These are phyloP conservation scores for Cantharellus cinnabarinus DNA, from an alignment of 768 basidiomycete genomes.

Conservation along the genomic window DNA sequence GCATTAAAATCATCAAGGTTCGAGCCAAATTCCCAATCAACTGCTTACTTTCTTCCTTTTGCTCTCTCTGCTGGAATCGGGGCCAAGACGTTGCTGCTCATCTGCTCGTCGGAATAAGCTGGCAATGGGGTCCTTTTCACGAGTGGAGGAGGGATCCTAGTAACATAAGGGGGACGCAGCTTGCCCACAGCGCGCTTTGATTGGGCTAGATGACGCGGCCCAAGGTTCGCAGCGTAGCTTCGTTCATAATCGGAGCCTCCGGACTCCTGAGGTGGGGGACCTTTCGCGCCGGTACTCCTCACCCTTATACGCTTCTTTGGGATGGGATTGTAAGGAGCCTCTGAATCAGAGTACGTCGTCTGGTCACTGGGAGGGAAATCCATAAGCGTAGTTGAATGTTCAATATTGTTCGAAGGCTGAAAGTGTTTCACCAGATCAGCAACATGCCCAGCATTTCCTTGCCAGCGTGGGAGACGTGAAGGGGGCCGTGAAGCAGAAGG, in stretches of 20 bases:
- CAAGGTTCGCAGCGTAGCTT: slow-evolving; percentile 83
- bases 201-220: slow-evolving; percentile 22
- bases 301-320: slow-evolving; percentile 11
- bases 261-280: neutral
- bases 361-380: neutral
- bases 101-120: too few relatives aligned
- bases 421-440: slow-evolving; percentile 53
- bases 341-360: slow-evolving; percentile 30
- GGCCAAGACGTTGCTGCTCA: too few relatives aligned
- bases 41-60: too few relatives aligned
- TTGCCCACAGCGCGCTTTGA: neutral
- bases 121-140: neutral
- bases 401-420: slow-evolving; percentile 12
- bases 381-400: neutral
- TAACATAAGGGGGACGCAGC: neutral
- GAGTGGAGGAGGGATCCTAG: slow-evolving; percentile 2
- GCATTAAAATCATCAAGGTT: too few relatives aligned
- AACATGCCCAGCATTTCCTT: slow-evolving; percentile 25
- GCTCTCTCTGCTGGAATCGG: too few relatives aligned
- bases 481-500: slow-evolving; percentile 6
- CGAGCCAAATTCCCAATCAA: too few relatives aligned
- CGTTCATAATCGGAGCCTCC: slow-evolving; percentile 65
- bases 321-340: slow-evolving; percentile 50
- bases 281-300: neutral
- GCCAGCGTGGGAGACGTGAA: slow-evolving; percentile 17